Evolutionary conservation across 257 asterid genomes (phyloP).

Genomic region (Plantago ovata): DNA sequence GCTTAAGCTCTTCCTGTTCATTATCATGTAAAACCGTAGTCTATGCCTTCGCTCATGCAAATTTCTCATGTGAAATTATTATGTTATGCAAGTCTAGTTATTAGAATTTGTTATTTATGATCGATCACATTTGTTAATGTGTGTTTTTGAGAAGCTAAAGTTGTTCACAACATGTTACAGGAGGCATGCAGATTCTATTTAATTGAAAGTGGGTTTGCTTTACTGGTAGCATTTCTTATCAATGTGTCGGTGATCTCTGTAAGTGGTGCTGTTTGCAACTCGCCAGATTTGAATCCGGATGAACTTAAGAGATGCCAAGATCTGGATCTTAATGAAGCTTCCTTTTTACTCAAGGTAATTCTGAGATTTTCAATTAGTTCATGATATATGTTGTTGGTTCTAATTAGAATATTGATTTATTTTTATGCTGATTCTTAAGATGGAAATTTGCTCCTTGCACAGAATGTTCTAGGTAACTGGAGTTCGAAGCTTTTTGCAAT

Average conservation of each 20-base stretch:
- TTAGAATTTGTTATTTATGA: background rate
- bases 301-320: slow-evolving; percentile 65
- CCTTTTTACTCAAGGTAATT: slow-evolving; percentile 73
- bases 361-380: background rate
- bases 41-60: too few relatives aligned
- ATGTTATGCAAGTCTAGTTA: background rate
- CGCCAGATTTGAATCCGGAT: slow-evolving; percentile 45
- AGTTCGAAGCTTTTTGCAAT: slow-evolving; percentile 93
- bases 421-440: background rate
- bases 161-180: slow-evolving; percentile 33
- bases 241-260: slow-evolving; percentile 89
- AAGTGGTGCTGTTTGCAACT: slow-evolving; percentile 87
- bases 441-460: slow-evolving; percentile 8
- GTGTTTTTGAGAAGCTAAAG: slow-evolving; percentile 2
- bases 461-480: slow-evolving; percentile 91
- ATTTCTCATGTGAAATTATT: too few relatives aligned
- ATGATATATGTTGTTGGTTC: background rate
- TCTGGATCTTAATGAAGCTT: slow-evolving; percentile 86
- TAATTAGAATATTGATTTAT: slow-evolving; percentile 5
- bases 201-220: slow-evolving; percentile 85
- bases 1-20: too few relatives aligned
- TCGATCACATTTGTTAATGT: too few relatives aligned
- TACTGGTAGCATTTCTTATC: slow-evolving; percentile 82
- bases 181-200: slow-evolving; percentile 92
- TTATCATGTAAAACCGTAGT: too few relatives aligned